These are phyloP conservation scores for Silene coronaria DNA, from an alignment of 179 eudicot genomes.

Conservation along the genomic window DNA sequence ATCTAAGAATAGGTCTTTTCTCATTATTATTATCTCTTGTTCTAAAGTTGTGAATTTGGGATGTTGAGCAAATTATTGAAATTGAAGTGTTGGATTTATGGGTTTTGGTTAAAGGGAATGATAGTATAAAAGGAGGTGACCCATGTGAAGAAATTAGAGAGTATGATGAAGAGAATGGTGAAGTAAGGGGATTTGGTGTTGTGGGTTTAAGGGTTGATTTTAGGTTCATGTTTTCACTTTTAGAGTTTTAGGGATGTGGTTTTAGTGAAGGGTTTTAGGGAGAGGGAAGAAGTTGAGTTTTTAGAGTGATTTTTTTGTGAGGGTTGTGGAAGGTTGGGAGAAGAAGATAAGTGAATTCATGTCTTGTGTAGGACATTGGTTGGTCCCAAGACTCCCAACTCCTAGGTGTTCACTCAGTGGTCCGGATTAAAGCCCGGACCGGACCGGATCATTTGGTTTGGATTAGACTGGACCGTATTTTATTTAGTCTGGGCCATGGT, in stretches of 20 bases:
- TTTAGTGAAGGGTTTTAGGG: neutral
- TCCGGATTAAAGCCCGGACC: too few species aligned
- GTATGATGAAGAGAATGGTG: slow-evolving; percentile 15
- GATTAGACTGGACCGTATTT: too few species aligned
- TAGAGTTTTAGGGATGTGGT: neutral
- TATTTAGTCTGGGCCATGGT: too few species aligned
- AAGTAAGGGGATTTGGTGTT: slow-evolving; percentile 25
- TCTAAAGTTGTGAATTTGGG: slow-evolving; percentile 38
- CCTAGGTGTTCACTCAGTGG: too few species aligned
- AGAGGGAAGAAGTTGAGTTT: neutral
- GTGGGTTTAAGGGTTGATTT: slow-evolving; percentile 39
- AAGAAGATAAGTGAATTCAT: neutral
- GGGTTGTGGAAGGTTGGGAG: neutral
- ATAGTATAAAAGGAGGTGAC: slow-evolving; percentile 27
- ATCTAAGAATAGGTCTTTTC: slow-evolving; percentile 33
- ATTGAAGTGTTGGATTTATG: slow-evolving; percentile 9
- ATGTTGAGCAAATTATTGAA: slow-evolving; percentile 34
- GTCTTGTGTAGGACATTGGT: too few species aligned
- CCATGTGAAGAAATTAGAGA: slow-evolving; percentile 34
- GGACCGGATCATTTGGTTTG: too few species aligned
- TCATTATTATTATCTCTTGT: slow-evolving; percentile 36
- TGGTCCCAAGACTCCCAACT: too few species aligned
- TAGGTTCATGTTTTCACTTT: slow-evolving; percentile 48
- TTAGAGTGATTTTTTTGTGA: neutral
- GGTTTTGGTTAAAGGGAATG: slow-evolving; percentile 19